Percentiles rank a stretch among this genome's conserved stretches.
These are phyloP conservation scores for Stentor coeruleus DNA, from an alignment of 73 alveolate species.

Conservation along the genomic window DNA sequence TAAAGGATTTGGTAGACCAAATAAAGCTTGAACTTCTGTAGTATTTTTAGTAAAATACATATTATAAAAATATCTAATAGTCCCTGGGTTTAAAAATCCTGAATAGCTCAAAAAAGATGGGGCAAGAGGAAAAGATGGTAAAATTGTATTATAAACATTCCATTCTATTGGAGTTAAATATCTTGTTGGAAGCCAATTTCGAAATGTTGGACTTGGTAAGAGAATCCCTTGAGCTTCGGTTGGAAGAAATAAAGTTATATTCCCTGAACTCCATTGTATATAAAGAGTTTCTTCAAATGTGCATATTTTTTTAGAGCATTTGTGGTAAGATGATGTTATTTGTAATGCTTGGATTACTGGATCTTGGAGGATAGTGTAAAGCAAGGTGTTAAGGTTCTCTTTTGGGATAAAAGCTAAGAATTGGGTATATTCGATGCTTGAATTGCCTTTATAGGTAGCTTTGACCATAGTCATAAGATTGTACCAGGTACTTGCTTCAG, in stretches of 20 bases:
- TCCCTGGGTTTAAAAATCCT: background rate
- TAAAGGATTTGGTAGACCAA: background rate
- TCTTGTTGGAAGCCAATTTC: background rate
- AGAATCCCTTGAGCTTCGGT: background rate
- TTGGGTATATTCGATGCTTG: background rate
- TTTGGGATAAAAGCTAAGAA: background rate
- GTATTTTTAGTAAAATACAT: background rate
- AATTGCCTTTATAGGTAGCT: background rate
- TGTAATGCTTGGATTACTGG: background rate
- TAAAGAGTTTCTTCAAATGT: constrained; percentile 1
- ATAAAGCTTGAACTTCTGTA: background rate
- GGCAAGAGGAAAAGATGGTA: background rate
- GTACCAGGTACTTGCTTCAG: background rate
- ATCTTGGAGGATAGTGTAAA: background rate
- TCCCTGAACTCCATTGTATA: background rate
- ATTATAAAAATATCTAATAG: background rate
- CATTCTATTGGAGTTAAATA: constrained; percentile 17
- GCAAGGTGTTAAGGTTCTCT: background rate
- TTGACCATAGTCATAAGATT: background rate
- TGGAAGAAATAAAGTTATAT: background rate
- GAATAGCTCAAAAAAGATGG: background rate
- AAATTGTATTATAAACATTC: background rate
- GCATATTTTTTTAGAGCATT: background rate
- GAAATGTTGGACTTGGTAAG: background rate
- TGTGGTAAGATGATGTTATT: background rate